Percentiles rank a stretch among this genome's conserved stretches.
Evolutionary conservation across 2,329 filamentous ascomycete species (phyloP).

Genomic region (Epicoccum nigrum): DNA sequence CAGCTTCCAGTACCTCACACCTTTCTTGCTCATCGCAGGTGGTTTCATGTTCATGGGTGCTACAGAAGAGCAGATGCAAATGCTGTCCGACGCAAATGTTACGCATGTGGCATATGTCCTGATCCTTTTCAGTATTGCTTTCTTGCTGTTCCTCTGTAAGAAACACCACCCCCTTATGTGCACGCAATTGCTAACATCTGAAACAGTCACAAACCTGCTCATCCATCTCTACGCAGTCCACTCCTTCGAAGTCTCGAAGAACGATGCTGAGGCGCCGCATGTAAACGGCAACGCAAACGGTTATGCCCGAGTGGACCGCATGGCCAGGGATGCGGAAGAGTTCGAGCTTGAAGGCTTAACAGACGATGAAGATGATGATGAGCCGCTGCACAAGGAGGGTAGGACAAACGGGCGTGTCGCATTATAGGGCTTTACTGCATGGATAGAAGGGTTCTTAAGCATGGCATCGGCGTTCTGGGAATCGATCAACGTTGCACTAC

Average conservation of each 20-base stretch:
- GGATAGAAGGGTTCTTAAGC: not conserved
- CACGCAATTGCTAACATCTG: constrained; percentile 18
- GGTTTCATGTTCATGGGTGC: constrained; percentile 98
- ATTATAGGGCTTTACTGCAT: not conserved
- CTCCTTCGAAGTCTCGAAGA: constrained; percentile 50
- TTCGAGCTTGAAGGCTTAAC: constrained; percentile 92
- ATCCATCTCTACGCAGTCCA: constrained; percentile 80
- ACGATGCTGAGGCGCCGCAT: constrained; percentile 44
- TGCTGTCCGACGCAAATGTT: constrained; percentile 75
- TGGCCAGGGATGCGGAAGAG: constrained; percentile 81
- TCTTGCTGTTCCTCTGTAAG: constrained; percentile 85
- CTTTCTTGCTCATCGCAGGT: constrained; percentile 82
- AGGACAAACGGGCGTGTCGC: constrained; percentile 16
- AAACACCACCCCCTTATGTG: not conserved
- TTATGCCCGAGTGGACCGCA: constrained; percentile 59
- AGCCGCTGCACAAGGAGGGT: constrained; percentile 36
- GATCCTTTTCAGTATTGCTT: constrained; percentile 88
- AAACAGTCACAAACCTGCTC: constrained; percentile 77
- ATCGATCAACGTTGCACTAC: not conserved
- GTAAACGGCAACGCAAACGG: constrained; percentile 35
- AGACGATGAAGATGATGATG: constrained; percentile 78
- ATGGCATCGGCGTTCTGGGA: constrained; percentile 4
- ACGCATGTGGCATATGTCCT: constrained; percentile 92
- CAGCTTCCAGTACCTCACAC: constrained; percentile 73
- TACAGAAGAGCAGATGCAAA: constrained; percentile 91